Conservation (phyloP, 2,329 filamentous ascomycete species). For the Colletotrichum phormii region DNA sequence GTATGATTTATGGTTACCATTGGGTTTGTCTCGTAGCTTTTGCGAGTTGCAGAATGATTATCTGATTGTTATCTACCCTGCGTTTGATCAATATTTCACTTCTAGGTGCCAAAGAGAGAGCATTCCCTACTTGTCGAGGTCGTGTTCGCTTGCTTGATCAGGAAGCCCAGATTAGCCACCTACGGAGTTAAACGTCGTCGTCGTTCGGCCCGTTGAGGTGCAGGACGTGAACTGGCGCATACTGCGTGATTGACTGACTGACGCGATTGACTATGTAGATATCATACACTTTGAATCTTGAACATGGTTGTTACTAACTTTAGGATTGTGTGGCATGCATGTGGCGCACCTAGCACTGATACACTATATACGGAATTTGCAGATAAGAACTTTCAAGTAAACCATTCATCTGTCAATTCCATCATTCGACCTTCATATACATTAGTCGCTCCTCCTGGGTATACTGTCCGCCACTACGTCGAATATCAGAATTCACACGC, state of each 20-base stretch:
- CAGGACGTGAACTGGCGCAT: too few relatives aligned
- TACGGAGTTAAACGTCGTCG: too few relatives aligned
- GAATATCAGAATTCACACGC: constrained; percentile 45
- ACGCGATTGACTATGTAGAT: neutral
- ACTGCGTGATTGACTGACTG: too few relatives aligned
- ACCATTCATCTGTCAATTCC: constrained; percentile 1
- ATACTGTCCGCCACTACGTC: constrained; percentile 45
- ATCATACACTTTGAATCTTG: neutral
- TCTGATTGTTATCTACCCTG: neutral
- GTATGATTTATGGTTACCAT: neutral
- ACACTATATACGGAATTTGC: neutral
- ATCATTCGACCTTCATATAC: constrained; percentile 39
- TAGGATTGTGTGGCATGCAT: neutral
- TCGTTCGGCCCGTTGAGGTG: too few relatives aligned
- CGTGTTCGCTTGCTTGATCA: neutral
- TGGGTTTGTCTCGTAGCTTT: neutral
- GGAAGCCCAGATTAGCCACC: neutral
- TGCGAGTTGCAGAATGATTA: neutral
- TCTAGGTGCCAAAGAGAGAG: neutral
- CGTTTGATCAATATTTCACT: neutral
- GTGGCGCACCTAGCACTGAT: neutral
- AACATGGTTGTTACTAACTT: neutral
- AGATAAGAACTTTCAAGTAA: neutral
- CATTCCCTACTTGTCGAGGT: too few relatives aligned
- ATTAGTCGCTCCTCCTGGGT: constrained; percentile 51